Conservation (phyloP, 2,329 filamentous ascomycete genomes). For the Pseudogymnoascus sp. region DNA sequence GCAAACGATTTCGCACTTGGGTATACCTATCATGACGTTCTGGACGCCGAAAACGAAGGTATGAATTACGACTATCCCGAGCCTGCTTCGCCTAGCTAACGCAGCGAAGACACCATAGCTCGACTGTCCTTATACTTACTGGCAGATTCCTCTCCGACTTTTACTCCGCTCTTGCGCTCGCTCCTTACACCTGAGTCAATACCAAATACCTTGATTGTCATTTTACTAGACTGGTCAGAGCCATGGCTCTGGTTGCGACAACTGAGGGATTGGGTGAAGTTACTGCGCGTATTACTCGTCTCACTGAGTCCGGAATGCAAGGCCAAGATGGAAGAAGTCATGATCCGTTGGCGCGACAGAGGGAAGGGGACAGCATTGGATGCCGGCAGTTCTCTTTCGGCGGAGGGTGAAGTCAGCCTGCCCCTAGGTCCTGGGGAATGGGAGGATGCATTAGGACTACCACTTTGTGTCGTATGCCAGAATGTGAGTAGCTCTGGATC, state of each 20-base stretch:
- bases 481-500: slow-evolving; percentile 52
- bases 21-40: slow-evolving; percentile 91
- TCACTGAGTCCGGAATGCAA: slow-evolving; percentile 70
- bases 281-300: slow-evolving; percentile 69
- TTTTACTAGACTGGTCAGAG: slow-evolving; percentile 92
- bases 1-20: slow-evolving; percentile 89
- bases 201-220: slow-evolving; percentile 77
- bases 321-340: slow-evolving; percentile 78
- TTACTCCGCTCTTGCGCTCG: slow-evolving; percentile 74
- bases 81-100: slow-evolving; percentile 22
- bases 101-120: slow-evolving; percentile 69
- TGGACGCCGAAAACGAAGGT: slow-evolving; percentile 92
- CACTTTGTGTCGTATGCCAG: slow-evolving; percentile 91
- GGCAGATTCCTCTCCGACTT: slow-evolving; percentile 74
- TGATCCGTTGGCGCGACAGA: slow-evolving; percentile 70
- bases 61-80: slow-evolving; percentile 20
- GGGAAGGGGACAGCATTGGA: slow-evolving; percentile 62
- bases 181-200: slow-evolving; percentile 78
- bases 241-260: slow-evolving; percentile 90
- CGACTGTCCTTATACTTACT: slow-evolving; percentile 85
- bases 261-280: slow-evolving; percentile 79
- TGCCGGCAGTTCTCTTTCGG: slow-evolving; percentile 46
- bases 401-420: slow-evolving; percentile 62
- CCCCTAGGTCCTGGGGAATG: slow-evolving; percentile 85
- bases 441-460: slow-evolving; percentile 81